Conservation (phyloP, 768 basidiomycete species). For the Leucosporidium scottii region DNA sequence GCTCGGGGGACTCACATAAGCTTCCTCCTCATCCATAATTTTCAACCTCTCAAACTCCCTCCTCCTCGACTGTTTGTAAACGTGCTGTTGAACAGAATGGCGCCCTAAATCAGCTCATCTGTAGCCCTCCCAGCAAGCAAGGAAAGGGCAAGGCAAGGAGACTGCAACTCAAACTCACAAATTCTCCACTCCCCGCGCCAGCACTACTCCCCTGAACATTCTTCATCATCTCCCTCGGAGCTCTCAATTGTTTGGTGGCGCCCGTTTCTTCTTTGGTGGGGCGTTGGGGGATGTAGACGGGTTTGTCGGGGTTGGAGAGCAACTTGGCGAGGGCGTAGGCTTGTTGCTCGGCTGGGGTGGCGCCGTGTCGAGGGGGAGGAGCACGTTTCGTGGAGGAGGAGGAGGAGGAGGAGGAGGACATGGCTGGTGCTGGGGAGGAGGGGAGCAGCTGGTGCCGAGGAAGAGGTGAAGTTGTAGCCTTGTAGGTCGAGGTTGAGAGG, state of each 20-base stretch:
- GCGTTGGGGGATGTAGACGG: slow-evolving; percentile 67
- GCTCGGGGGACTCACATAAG: slow-evolving; percentile 57
- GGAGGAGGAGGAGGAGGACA: too few relatives aligned
- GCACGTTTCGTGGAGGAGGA: too few relatives aligned
- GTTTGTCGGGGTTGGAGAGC: slow-evolving; percentile 79
- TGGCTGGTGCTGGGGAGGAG: too few relatives aligned
- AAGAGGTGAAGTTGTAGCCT: too few relatives aligned
- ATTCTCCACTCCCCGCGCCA: slow-evolving; percentile 78
- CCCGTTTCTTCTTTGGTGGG: slow-evolving; percentile 50
- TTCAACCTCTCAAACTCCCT: slow-evolving; percentile 93
- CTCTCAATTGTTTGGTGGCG: slow-evolving; percentile 43
- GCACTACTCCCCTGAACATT: slow-evolving; percentile 97
- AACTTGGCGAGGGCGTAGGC: slow-evolving; percentile 71
- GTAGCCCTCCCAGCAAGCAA: too few relatives aligned
- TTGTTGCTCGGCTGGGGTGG: slow-evolving; percentile 48
- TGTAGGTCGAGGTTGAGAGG: too few relatives aligned
- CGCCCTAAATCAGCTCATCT: slow-evolving; percentile 55
- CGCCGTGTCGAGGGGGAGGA: not conserved
- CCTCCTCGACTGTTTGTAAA: slow-evolving; percentile 89
- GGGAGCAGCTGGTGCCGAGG: too few relatives aligned
- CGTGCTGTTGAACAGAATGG: slow-evolving; percentile 69
- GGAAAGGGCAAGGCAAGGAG: too few relatives aligned
- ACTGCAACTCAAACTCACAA: not conserved
- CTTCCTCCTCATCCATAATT: slow-evolving; percentile 72
- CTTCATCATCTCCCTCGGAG: slow-evolving; percentile 83